Base-by-base conservation (phyloP, 2,329 filamentous ascomycete genomes). In the Botrytis byssoidea region DNA sequence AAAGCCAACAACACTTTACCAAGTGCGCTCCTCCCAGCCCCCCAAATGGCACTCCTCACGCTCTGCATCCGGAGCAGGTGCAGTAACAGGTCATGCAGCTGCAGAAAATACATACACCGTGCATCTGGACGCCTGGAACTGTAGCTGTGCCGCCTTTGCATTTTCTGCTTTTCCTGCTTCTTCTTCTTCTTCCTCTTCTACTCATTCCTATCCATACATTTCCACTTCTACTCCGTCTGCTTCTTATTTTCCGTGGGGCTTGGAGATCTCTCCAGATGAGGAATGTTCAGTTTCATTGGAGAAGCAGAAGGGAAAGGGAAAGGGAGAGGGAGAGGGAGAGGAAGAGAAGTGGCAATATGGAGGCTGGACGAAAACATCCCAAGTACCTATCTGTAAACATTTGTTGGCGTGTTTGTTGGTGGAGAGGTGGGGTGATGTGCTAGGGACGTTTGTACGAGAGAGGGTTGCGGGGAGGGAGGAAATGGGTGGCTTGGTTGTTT, bases 121-220 rank as follows among this genome's bases (percentile, higher is more conserved):
- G 25, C 88, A 91, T 16, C 86, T 95, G 1, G 78, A 82, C 1
- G 89, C 91, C 1, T 98, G 96, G 96, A 94, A 92, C 82, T 99
- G 96, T 82, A 93, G 90, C 1, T 99, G 96, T 84, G 92, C 94
- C 5, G 91, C 90, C 1, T 98, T 98, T 82, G 87, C 91, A 0
- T 91, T 97, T 75, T 86, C 91, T 32, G 88, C 91, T 3, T 95
- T 94, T 77, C 85, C 86, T 40, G 78, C 70, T 16, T 51, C 64
- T 46, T 71, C 64, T 37, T 40, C 14, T 3, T 44, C n/a, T 4
- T 12, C 18, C 1, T 59, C 4, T 10, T 10, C 12, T 5, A 16
- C 29, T 10, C 8, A 12, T 35, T 12, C 35, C 8, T 20, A 8
- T 8, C 22, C 22, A 29, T n/a, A 3, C 4, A 8, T 29, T 6